Conservation (phyloP, 306 rosid genomes). For the Benincasa hispida region DNA sequence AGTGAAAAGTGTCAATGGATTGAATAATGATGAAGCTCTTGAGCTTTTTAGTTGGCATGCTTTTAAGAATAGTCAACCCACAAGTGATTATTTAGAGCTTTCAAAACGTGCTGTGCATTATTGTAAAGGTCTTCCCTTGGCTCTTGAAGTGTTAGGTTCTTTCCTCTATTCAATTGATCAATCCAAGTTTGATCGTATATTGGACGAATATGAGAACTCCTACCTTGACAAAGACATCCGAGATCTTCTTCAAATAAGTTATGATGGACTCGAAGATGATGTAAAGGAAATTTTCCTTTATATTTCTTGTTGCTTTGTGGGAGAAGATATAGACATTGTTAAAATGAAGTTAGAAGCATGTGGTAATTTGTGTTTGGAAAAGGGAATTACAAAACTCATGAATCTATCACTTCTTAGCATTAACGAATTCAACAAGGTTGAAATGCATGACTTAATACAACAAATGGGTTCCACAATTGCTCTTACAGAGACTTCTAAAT, state of each 20-base stretch:
- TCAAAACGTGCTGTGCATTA: no score
- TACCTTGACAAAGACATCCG: constrained; percentile 12
- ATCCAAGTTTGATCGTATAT: background rate
- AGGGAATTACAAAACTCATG: constrained; percentile 6
- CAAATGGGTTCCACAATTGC: constrained; percentile 27
- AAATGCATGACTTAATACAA: constrained; percentile 14
- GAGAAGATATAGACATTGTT: background rate
- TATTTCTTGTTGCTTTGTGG: constrained; percentile 24
- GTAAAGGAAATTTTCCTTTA: constrained; percentile 21
- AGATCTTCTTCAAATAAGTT: constrained; percentile 10
- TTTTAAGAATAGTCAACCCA: no score
- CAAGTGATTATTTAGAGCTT: no score
- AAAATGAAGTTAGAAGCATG: constrained; percentile 11
- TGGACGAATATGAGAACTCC: constrained; percentile 8
- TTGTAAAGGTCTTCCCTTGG: no score
- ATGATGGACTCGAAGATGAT: background rate
- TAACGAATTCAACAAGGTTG: background rate
- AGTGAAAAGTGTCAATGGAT: no score
- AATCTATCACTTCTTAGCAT: constrained; percentile 12
- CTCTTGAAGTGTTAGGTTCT: no score
- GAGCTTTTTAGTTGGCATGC: no score
- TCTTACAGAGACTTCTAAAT: background rate
- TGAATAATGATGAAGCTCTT: no score
- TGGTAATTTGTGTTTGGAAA: constrained; percentile 5
- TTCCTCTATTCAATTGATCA: no score